phyloP scores from a whole-genome alignment of 305 asterid species.

The Solanum hybrid region DNA sequence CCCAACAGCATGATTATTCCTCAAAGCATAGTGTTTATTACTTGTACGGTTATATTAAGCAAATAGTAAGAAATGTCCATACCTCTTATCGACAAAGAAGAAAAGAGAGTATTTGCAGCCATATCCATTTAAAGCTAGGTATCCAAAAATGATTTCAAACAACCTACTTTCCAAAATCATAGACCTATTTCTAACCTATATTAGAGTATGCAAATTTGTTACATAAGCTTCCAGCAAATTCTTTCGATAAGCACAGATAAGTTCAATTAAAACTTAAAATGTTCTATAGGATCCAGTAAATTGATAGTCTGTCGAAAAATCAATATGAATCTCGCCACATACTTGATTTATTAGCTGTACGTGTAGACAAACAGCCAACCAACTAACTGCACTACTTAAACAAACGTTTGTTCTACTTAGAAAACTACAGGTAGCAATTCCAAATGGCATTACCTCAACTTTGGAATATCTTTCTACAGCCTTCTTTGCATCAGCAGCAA shows the following conservation, averaged over 20 bases:
- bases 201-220: neutral
- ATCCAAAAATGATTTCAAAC: neutral
- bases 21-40: neutral
- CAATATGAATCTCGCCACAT: neutral
- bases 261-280: neutral
- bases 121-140: neutral
- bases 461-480: conserved; percentile 43
- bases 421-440: neutral
- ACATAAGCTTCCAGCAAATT: neutral
- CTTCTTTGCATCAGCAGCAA: conserved; percentile 53
- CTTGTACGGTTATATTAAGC: neutral
- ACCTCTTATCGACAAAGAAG: neutral
- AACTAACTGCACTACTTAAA: neutral
- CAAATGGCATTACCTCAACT: conserved; percentile 42
- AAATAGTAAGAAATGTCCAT: neutral
- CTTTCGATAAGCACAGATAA: neutral
- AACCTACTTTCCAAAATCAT: neutral
- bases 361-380: neutral
- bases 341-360: neutral
- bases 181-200: neutral
- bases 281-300: neutral
- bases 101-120: neutral
- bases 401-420: neutral
- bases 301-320: neutral
- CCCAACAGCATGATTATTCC: neutral